Percentiles rank a stretch among this genome's conserved stretches.
phyloP scores from a whole-genome alignment of 345 rosid genomes.

The Eucalyptus sideroxylon region DNA sequence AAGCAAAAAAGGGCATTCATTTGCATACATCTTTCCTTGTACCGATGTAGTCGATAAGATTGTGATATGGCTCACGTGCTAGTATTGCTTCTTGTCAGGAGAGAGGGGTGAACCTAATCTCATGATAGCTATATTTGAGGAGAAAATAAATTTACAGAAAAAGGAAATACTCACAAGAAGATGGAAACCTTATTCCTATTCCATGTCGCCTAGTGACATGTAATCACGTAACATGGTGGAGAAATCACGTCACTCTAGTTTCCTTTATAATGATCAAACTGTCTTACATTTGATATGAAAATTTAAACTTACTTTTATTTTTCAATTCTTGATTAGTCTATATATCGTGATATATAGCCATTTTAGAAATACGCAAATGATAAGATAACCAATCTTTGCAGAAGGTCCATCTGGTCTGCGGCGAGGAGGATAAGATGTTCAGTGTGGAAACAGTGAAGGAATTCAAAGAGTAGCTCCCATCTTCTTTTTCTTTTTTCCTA shows the following conservation, averaged over 20 bases:
- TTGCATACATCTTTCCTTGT: not conserved
- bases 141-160: not conserved
- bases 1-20: not conserved
- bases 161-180: not conserved
- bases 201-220: not conserved
- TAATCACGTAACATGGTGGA: not conserved
- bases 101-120: not conserved
- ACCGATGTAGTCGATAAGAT: not conserved
- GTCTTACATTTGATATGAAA: not conserved
- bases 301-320: not conserved
- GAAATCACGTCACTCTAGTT: not conserved
- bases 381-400: not conserved
- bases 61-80: not conserved
- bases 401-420: conserved; percentile 16
- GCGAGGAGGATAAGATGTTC: conserved; percentile 8
- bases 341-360: not conserved
- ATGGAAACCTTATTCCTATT: not conserved
- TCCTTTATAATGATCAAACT: not conserved
- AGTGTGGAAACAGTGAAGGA: not conserved
- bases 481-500: not conserved
- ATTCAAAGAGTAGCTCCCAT: not conserved
- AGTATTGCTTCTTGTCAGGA: not conserved
- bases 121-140: not conserved
- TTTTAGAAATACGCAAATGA: not conserved
- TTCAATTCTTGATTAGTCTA: not conserved